Conservation (phyloP, 805 yeast genomes). For the Yarrowia alimentaria region DNA sequence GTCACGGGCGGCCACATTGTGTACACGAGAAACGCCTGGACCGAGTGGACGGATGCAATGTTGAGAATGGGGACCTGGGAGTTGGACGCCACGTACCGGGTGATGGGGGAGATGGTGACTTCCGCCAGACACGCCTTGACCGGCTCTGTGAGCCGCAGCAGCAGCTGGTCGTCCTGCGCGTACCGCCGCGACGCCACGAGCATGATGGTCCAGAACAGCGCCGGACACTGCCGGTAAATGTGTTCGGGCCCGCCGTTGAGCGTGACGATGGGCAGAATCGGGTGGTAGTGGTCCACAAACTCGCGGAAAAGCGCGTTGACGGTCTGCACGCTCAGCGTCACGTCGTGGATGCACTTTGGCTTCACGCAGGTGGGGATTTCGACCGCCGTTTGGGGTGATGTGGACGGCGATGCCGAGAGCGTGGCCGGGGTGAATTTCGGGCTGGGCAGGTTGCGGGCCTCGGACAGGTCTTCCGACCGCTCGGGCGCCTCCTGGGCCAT, state of each 20-base stretch:
- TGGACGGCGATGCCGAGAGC: too few species aligned
- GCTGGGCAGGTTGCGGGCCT: slow-evolving; percentile 10
- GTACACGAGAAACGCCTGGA: slow-evolving; percentile 84
- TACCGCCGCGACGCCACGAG: slow-evolving; percentile 75
- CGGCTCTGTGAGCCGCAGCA: slow-evolving; percentile 61
- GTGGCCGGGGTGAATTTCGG: slow-evolving; percentile 2
- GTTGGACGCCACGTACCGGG: slow-evolving; percentile 55
- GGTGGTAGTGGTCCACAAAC: slow-evolving; percentile 75
- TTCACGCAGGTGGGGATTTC: slow-evolving; percentile 45
- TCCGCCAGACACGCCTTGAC: slow-evolving; percentile 80
- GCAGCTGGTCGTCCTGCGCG: slow-evolving; percentile 41
- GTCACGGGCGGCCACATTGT: slow-evolving; percentile 97
- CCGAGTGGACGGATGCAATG: slow-evolving; percentile 88
- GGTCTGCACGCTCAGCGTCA: slow-evolving; percentile 58
- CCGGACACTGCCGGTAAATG: slow-evolving; percentile 76
- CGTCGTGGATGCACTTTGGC: slow-evolving; percentile 69
- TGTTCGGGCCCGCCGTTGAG: slow-evolving; percentile 76
- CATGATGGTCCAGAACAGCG: slow-evolving; percentile 91
- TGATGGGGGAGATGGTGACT: slow-evolving; percentile 84
- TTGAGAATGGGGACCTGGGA: slow-evolving; percentile 81
- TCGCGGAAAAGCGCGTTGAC: slow-evolving; percentile 65
- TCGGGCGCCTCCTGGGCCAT: background rate
- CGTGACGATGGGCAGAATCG: slow-evolving; percentile 84
- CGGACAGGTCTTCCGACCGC: background rate
- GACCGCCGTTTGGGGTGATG: background rate